Evolutionary conservation across 805 yeast genomes (phyloP), one percentile per base, ranked within the genome.

Genomic region (Teunomyces stri): DNA sequence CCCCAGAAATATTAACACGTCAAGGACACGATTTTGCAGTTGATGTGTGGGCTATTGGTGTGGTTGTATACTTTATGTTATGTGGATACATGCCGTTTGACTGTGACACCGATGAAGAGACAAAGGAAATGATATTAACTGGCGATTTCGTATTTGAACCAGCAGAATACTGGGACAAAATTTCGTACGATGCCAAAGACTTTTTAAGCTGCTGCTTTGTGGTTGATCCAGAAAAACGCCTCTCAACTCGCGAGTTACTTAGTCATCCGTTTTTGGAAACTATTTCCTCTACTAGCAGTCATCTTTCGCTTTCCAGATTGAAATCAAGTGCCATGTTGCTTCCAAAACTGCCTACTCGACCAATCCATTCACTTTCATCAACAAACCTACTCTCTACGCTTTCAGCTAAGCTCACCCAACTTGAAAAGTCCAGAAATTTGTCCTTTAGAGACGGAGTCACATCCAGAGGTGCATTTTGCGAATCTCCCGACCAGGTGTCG

Each of bases 11-110:
- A 43, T 73, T 86, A 35, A 69, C 79, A 46, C 62, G 69, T 12
- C 68, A 76, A 35, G 81, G 81, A n/a, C 85, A 85, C 54, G 78
- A 78, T 21, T 72, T 67, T 51, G 75, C 79, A 2, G 84, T 85
- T 2, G 92, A 85, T 58, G 72, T 85, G 28, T 85, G 92, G 92
- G 86, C 91, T 0, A 69, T 85, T 22, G 92, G 91, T 2, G 89
- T 85, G 2, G 68, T 84, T 29, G 75, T 84, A 1, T 86, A 85
- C 60, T 85, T 85, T 55, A 76, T 85, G 76, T 72, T 83, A 12
- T 76, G 85, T 51, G 91, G 91, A 2, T 86, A 84, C 59, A 80
- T 85, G 66, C 92, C 92, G 1, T 85, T 85, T 61, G 91, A 85
- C 56, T 80, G 90, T 52, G 90, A 85, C 44, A 76, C 81, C 5